phyloP scores from a whole-genome alignment of 768 basidiomycete species.

The Tulasnella sp. region DNA sequence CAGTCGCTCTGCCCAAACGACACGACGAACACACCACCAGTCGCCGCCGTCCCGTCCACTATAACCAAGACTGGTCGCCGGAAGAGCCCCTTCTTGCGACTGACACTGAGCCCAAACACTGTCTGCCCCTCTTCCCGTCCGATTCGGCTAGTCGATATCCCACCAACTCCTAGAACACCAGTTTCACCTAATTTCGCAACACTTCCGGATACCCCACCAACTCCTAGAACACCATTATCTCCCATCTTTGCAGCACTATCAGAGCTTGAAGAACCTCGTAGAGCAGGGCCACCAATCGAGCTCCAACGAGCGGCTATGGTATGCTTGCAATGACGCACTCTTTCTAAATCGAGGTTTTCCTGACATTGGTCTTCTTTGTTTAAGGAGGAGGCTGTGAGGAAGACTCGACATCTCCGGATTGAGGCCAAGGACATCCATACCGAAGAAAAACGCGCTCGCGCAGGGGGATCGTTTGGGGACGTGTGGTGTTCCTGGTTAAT shows the following conservation, averaged over 20 bases:
- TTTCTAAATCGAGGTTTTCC: neutral
- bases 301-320: neutral
- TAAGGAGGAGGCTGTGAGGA: neutral
- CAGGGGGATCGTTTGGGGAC: neutral
- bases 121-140: neutral
- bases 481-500: neutral
- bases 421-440: neutral
- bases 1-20: neutral
- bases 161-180: neutral
- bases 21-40: neutral
- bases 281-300: neutral
- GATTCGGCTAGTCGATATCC: neutral
- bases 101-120: neutral
- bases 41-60: neutral
- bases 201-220: neutral
- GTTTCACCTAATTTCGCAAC: neutral
- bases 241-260: neutral
- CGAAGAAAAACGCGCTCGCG: neutral
- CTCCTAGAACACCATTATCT: too few species aligned
- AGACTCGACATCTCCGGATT: neutral
- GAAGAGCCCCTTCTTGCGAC: neutral
- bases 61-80: neutral
- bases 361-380: neutral
- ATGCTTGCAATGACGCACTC: neutral
- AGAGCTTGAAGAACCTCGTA: neutral